Conservation (phyloP, 2,329 filamentous ascomycete genomes). For the Colletotrichum godetiae region DNA sequence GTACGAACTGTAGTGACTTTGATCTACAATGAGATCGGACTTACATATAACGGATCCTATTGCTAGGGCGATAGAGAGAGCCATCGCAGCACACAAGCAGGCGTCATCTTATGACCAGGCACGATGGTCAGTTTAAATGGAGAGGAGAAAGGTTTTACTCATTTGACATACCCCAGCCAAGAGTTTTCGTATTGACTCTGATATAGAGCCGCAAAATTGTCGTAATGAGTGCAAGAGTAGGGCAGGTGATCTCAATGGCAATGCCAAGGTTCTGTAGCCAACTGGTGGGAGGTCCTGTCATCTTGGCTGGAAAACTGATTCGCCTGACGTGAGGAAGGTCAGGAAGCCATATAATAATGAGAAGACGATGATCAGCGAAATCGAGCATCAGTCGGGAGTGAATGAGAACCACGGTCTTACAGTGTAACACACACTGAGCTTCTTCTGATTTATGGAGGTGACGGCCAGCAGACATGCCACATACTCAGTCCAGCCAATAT, state of each 20-base stretch:
- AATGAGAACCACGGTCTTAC: neutral
- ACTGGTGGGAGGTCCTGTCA: neutral
- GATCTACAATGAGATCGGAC: neutral
- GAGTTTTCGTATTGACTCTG: neutral
- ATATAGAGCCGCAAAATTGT: neutral
- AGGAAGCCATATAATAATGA: neutral
- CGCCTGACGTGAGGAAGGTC: neutral
- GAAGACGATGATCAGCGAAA: neutral
- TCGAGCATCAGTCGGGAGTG: neutral
- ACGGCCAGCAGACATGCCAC: neutral
- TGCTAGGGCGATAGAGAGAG: neutral
- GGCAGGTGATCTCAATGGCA: slow-evolving; percentile 2
- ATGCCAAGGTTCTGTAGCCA: slow-evolving; percentile 7
- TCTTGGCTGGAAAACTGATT: neutral
- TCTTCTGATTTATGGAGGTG: neutral
- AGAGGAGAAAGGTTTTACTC: too few species aligned
- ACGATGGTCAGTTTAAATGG: neutral
- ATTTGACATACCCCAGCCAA: neutral
- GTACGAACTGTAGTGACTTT: neutral
- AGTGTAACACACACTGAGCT: neutral
- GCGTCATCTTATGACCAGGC: neutral
- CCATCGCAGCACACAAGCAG: slow-evolving; percentile 2
- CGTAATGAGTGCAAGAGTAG: neutral
- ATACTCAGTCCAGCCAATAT: neutral
- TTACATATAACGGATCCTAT: neutral